Evolutionary conservation across 2,329 filamentous ascomycete species (phyloP).

Genomic region (Exophiala calicioides): DNA sequence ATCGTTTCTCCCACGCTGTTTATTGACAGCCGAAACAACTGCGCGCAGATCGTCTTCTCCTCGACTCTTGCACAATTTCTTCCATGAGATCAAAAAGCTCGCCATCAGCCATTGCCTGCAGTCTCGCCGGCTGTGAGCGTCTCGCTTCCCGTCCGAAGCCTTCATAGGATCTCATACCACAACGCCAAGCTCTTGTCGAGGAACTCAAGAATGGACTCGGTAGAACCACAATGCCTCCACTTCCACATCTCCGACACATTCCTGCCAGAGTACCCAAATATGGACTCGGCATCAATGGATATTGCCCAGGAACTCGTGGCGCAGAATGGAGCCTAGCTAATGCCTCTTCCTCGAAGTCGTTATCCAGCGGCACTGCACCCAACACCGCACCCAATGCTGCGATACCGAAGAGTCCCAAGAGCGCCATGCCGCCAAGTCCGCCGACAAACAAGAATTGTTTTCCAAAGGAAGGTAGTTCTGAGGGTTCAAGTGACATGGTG

Average conservation of each 20-base stretch:
- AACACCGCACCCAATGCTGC: too few relatives aligned
- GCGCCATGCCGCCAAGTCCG: too few relatives aligned
- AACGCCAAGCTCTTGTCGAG: constrained; percentile 8
- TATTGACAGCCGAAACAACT: constrained; percentile 5
- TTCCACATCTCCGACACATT: constrained; percentile 6
- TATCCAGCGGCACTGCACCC: too few relatives aligned
- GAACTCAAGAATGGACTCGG: constrained; percentile 6
- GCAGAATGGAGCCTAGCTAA: neutral
- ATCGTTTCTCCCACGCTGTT: constrained; percentile 7
- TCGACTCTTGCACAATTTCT: constrained; percentile 3
- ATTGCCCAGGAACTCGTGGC: constrained; percentile 8
- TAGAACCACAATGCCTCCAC: constrained; percentile 1
- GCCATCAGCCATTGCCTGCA: constrained; percentile 6
- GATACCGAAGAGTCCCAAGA: too few relatives aligned
- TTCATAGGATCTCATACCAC: constrained; percentile 6
- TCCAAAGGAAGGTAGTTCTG: too few relatives aligned
- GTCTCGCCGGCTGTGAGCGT: constrained; percentile 2
- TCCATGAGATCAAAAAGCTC: constrained; percentile 2
- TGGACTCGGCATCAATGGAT: constrained; percentile 12
- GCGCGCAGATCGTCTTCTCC: constrained; percentile 2
- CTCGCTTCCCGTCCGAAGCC: constrained; percentile 5
- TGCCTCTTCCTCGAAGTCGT: constrained; percentile 3
- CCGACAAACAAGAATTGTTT: too few relatives aligned
- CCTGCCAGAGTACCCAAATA: constrained; percentile 12
- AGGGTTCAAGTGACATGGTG: too few relatives aligned